phyloP scores from a whole-genome alignment of 1,284 basidiomycete species.

The Coniferiporia sulphurascens region DNA sequence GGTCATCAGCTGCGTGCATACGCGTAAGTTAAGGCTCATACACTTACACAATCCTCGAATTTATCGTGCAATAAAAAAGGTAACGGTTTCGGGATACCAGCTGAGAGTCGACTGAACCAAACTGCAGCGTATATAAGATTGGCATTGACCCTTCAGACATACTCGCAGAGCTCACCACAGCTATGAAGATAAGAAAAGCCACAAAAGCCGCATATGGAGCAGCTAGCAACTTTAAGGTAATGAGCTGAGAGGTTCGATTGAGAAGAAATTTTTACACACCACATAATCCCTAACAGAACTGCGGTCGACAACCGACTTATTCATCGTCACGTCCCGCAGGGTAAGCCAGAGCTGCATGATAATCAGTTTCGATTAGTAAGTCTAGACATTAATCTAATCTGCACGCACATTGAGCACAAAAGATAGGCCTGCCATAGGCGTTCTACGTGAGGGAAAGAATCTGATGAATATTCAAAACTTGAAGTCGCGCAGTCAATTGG shows the following conservation, averaged over 20 bases:
- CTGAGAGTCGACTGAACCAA: no score
- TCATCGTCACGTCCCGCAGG: neutral
- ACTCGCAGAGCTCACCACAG: neutral
- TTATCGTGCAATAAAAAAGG: neutral
- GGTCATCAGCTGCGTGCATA: no score
- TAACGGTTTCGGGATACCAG: neutral
- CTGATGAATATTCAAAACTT: no score
- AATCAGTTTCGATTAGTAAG: no score
- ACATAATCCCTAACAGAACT: neutral
- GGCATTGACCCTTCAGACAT: no score
- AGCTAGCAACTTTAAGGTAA: neutral
- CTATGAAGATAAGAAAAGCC: neutral
- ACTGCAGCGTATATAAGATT: no score
- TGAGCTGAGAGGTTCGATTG: neutral
- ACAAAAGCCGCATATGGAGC: neutral
- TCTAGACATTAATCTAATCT: neutral
- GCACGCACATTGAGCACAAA: neutral
- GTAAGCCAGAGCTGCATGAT: neutral
- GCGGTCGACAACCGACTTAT: neutral
- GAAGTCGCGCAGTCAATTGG: neutral
- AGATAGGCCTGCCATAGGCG: neutral
- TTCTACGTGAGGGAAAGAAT: neutral
- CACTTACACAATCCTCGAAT: neutral
- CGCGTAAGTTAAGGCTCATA: neutral
- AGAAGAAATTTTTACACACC: conserved; percentile 1